Evolutionary conservation across 2,329 filamentous ascomycete genomes (phyloP).

Genomic region (Aureobasidium sp.): DNA sequence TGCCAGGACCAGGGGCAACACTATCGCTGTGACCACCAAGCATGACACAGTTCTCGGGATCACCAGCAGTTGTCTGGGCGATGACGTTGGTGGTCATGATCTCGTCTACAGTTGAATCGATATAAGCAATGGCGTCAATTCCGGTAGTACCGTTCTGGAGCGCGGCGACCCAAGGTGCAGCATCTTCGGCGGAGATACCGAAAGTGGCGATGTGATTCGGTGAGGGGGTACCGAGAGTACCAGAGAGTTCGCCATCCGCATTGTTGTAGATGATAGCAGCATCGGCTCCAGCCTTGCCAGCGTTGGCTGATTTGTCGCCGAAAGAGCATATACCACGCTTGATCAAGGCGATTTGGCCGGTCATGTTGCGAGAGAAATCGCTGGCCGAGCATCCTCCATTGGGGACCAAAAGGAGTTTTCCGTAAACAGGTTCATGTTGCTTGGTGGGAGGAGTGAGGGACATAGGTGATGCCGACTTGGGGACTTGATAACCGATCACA

Average conservation of each 20-base stretch:
- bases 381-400: constrained; percentile 54
- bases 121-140: constrained; percentile 27
- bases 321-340: constrained; percentile 63
- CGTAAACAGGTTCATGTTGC: constrained; percentile 17
- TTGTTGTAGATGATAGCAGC: constrained; percentile 68
- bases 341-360: constrained; percentile 62
- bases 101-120: constrained; percentile 39
- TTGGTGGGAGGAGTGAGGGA: constrained; percentile 19
- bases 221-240: constrained; percentile 52
- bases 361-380: constrained; percentile 54
- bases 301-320: constrained; percentile 59
- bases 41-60: constrained; percentile 50
- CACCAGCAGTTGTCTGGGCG: constrained; percentile 50
- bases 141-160: constrained; percentile 36
- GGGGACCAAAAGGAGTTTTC: constrained; percentile 47
- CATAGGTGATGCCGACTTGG: constrained; percentile 53
- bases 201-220: constrained; percentile 56
- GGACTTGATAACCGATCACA: constrained; percentile 50
- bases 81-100: constrained; percentile 48
- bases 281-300: constrained; percentile 60
- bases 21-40: constrained; percentile 55
- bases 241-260: constrained; percentile 51
- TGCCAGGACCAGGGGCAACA: constrained; percentile 55
- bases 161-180: constrained; percentile 45
- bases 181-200: constrained; percentile 54